A percentile compares a stretch with the other conserved stretches of the same genome.
Conservation (phyloP, 2,329 filamentous ascomycete genomes). For the Sporothrix pseudoabietina region DNA sequence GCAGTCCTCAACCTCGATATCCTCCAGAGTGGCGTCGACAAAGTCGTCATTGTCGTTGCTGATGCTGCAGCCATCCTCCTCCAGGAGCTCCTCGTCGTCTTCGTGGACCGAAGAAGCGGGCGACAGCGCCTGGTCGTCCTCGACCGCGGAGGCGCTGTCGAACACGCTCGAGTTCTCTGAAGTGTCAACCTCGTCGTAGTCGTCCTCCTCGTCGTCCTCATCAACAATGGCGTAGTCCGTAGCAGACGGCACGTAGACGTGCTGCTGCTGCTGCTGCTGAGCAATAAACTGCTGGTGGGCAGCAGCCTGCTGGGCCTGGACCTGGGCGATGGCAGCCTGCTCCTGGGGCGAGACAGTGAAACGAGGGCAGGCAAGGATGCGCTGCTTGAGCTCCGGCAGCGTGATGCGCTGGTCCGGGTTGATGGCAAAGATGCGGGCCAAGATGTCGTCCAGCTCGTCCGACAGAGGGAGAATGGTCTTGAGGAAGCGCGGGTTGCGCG, state of each 20-base stretch:
- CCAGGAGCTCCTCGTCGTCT: neutral
- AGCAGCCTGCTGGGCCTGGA: slow-evolving; percentile 40
- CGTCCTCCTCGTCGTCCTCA: slow-evolving; percentile 40
- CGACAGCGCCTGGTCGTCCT: slow-evolving; percentile 45
- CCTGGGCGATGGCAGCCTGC: slow-evolving; percentile 38
- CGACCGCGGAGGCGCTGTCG: slow-evolving; percentile 31
- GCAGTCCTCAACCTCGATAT: neutral
- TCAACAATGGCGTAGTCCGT: slow-evolving; percentile 26
- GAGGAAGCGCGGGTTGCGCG: slow-evolving; percentile 82
- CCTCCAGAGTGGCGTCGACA: neutral
- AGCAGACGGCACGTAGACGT: neutral
- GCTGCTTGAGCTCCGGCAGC: slow-evolving; percentile 73
- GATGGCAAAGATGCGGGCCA: slow-evolving; percentile 84
- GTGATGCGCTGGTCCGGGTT: slow-evolving; percentile 82
- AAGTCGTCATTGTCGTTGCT: slow-evolving; percentile 43
- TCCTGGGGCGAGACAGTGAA: slow-evolving; percentile 59
- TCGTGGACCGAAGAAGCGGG: slow-evolving; percentile 44
- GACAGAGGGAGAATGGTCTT: slow-evolving; percentile 91
- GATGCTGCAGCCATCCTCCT: no score
- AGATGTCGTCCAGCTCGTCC: slow-evolving; percentile 82
- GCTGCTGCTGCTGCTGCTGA: neutral
- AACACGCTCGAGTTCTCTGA: slow-evolving; percentile 47
- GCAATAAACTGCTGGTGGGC: neutral
- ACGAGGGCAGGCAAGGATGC: slow-evolving; percentile 73
- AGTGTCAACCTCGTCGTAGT: slow-evolving; percentile 35